Evolutionary conservation across 2,329 filamentous ascomycete genomes (phyloP).

Genomic region (Fusarium denticulatum): DNA sequence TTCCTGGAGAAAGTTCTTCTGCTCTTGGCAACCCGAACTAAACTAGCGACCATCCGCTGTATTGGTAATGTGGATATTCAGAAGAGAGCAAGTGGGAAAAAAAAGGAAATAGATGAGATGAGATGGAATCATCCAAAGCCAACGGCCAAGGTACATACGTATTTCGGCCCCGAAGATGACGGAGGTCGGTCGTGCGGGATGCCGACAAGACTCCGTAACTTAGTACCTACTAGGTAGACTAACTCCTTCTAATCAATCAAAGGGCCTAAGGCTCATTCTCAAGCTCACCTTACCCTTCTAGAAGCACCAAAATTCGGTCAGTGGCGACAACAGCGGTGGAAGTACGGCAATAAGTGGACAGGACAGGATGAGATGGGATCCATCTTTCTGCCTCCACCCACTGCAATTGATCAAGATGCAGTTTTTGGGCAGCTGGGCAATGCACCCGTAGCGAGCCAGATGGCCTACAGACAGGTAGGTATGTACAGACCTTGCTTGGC

Average conservation of each 20-base stretch:
- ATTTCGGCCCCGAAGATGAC: conserved; percentile 1
- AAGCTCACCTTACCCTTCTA: conserved; percentile 22
- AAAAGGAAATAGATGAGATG: not conserved
- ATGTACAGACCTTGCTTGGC: not conserved
- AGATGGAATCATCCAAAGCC: conserved; percentile 11
- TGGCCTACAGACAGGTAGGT: not conserved
- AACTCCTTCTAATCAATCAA: not conserved
- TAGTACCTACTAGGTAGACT: not conserved
- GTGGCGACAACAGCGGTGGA: conserved; percentile 24
- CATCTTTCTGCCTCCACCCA: not conserved
- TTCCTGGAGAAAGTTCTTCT: not conserved
- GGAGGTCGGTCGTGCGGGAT: conserved; percentile 8
- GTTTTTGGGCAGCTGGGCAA: not conserved
- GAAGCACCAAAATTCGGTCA: conserved; percentile 21
- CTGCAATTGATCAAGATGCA: not conserved
- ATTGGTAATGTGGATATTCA: conserved; percentile 11
- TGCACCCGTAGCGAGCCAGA: not conserved
- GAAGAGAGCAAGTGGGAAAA: not conserved
- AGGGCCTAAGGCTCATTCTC: not conserved
- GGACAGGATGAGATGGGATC: not conserved
- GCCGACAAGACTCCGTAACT: conserved; percentile 1
- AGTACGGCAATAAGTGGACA: conserved; percentile 21
- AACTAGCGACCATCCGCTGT: not conserved
- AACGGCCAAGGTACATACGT: too few relatives aligned
- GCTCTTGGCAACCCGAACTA: not conserved